These are phyloP conservation scores for Pseudozyma tsukubaensis DNA, from an alignment of 1,284 basidiomycete species.

Conservation along the genomic window DNA sequence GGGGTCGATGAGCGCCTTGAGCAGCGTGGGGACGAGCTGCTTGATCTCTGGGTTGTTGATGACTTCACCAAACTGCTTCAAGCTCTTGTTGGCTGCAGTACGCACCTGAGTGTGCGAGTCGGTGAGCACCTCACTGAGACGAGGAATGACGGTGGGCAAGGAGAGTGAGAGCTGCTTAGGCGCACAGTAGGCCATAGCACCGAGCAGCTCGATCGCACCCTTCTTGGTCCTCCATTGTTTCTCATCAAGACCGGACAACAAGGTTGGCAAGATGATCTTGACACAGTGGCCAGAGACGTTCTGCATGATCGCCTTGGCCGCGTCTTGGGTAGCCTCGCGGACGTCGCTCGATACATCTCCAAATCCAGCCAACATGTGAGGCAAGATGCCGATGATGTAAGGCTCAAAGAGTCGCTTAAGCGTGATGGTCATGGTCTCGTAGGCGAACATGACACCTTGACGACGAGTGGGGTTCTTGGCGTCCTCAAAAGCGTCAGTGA, in stretches of 20 bases:
- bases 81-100: slow-evolving; percentile 88
- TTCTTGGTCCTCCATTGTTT: slow-evolving; percentile 99
- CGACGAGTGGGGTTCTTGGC: slow-evolving; percentile 87
- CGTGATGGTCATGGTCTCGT: slow-evolving; percentile 84
- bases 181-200: slow-evolving; percentile 99
- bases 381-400: slow-evolving; percentile 86
- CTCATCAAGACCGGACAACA: slow-evolving; percentile 92
- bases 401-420: slow-evolving; percentile 93
- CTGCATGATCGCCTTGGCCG: slow-evolving; percentile 93
- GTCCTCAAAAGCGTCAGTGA: slow-evolving; percentile 85
- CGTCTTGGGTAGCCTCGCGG: slow-evolving; percentile 92
- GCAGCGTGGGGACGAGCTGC: slow-evolving; percentile 86
- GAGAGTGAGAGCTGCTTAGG: slow-evolving; percentile 94
- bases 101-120: slow-evolving; percentile 98
- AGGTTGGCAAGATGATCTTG: slow-evolving; percentile 90
- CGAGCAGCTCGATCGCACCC: slow-evolving; percentile 95
- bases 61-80: slow-evolving; percentile 94
- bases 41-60: slow-evolving; percentile 80
- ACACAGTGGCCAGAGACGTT: slow-evolving; percentile 77
- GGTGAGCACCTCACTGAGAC: slow-evolving; percentile 91
- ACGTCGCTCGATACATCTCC: slow-evolving; percentile 92
- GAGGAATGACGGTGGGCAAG: slow-evolving; percentile 94
- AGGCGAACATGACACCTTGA: slow-evolving; percentile 94
- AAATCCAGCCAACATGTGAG: slow-evolving; percentile 86
- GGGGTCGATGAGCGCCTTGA: slow-evolving; percentile 96